phyloP scores from a whole-genome alignment of 202 grass and related monocot species.

The Bolboschoenoplectus hybrid region DNA sequence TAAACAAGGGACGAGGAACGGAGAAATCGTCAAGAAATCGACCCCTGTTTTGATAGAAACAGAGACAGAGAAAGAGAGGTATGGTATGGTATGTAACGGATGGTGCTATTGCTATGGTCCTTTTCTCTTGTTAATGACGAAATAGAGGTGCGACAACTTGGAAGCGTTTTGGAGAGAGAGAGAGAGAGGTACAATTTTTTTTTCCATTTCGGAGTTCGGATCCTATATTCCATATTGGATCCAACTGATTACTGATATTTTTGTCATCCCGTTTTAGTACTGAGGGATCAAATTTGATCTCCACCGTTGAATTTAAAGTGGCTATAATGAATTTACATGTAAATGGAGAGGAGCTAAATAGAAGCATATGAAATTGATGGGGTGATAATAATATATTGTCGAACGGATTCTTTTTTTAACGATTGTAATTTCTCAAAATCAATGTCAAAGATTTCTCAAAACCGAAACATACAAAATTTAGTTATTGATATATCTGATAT shows the following conservation, averaged over 20 bases:
- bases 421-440: not conserved
- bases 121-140: slow-evolving; percentile 11
- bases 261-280: not conserved
- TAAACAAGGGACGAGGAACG: not conserved
- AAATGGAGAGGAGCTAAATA: not conserved
- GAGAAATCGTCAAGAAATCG: not conserved
- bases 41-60: not conserved
- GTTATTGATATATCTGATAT: too few relatives aligned
- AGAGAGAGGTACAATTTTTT: not conserved
- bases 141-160: not conserved
- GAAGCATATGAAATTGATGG: not conserved
- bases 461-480: not conserved
- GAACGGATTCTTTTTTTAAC: not conserved
- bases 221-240: not conserved
- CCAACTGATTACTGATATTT: not conserved
- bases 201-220: not conserved
- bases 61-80: not conserved
- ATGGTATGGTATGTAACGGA: not conserved
- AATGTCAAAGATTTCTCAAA: not conserved
- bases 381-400: not conserved
- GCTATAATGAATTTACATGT: not conserved
- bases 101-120: not conserved
- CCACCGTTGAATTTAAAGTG: not conserved
- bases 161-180: not conserved
- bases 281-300: not conserved